phyloP scores from a whole-genome alignment of 352 stramenopile genomes.

The Pythium monospermum region DNA sequence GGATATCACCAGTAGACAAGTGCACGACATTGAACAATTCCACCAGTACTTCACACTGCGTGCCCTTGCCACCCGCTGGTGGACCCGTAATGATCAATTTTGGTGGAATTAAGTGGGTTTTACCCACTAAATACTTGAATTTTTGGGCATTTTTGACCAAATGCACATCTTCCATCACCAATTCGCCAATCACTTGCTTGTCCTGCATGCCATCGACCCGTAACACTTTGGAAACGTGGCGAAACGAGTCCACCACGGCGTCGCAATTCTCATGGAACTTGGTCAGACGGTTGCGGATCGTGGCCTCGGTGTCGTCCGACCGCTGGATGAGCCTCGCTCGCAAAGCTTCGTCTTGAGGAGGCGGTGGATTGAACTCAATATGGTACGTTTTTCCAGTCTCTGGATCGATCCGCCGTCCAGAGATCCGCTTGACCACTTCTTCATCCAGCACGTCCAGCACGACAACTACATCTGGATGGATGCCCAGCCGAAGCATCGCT shows the following conservation, averaged over 20 bases:
- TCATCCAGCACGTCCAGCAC: slow-evolving; percentile 93
- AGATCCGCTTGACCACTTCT: slow-evolving; percentile 95
- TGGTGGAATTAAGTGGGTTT: slow-evolving; percentile 18
- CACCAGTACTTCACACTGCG: slow-evolving; percentile 86
- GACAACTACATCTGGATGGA: slow-evolving; percentile 88
- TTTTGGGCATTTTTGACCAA: slow-evolving; percentile 21
- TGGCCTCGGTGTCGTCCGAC: slow-evolving; percentile 91
- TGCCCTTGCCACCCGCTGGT: slow-evolving; percentile 87
- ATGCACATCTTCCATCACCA: slow-evolving; percentile 12
- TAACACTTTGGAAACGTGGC: slow-evolving; percentile 23
- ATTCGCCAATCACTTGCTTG: slow-evolving; percentile 21
- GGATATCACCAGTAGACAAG: slow-evolving; percentile 91
- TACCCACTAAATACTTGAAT: slow-evolving; percentile 18
- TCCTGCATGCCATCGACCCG: slow-evolving; percentile 14
- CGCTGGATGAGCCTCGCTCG: slow-evolving; percentile 79
- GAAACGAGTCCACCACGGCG: slow-evolving; percentile 33
- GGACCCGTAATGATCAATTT: slow-evolving; percentile 76
- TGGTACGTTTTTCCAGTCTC: slow-evolving; percentile 94
- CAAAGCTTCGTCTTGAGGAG: slow-evolving; percentile 48
- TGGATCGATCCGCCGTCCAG: slow-evolving; percentile 93
- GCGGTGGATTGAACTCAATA: slow-evolving; percentile 94
- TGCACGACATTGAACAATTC: slow-evolving; percentile 89
- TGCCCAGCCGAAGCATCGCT: slow-evolving; percentile 70
- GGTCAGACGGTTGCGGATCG: slow-evolving; percentile 83
- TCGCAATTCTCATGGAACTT: slow-evolving; percentile 83